phyloP scores from a whole-genome alignment of 805 yeast genomes.

The Metschnikowia baotianmanensis region DNA sequence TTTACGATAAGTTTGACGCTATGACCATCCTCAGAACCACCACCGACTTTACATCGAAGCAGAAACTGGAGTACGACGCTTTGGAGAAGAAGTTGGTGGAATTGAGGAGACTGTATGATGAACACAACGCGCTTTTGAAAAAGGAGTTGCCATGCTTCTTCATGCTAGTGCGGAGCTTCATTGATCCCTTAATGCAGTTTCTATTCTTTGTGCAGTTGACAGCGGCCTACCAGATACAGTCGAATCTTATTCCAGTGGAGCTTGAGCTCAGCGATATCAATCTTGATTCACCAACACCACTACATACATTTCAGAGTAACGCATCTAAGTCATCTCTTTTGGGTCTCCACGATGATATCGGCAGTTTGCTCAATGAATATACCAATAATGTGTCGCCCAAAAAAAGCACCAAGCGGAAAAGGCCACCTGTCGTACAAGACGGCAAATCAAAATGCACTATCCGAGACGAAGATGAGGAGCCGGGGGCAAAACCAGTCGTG shows the following conservation, averaged over 20 bases:
- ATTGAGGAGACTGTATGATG: constrained; percentile 28
- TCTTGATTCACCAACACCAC: background rate
- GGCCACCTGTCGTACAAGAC: background rate
- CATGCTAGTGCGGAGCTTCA: constrained; percentile 27
- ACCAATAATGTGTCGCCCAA: background rate
- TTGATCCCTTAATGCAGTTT: constrained; percentile 30
- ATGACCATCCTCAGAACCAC: constrained; percentile 36
- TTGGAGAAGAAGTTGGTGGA: constrained; percentile 28
- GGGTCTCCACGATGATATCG: background rate
- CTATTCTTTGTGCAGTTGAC: constrained; percentile 40
- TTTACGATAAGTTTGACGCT: constrained; percentile 27
- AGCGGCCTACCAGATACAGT: constrained; percentile 29
- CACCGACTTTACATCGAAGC: constrained; percentile 28
- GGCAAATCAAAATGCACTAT: background rate
- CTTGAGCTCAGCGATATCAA: constrained; percentile 14
- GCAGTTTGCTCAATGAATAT: background rate
- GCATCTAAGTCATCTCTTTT: background rate
- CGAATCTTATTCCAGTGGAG: constrained; percentile 20
- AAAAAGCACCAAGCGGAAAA: background rate
- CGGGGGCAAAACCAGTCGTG: background rate
- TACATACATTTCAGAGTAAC: background rate
- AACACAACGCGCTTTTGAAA: constrained; percentile 39
- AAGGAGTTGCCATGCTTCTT: constrained; percentile 47
- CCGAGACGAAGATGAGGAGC: background rate
- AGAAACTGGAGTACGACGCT: constrained; percentile 24